Base-by-base conservation (phyloP, 768 basidiomycete genomes). In the Pleurotus tuoliensis region DNA sequence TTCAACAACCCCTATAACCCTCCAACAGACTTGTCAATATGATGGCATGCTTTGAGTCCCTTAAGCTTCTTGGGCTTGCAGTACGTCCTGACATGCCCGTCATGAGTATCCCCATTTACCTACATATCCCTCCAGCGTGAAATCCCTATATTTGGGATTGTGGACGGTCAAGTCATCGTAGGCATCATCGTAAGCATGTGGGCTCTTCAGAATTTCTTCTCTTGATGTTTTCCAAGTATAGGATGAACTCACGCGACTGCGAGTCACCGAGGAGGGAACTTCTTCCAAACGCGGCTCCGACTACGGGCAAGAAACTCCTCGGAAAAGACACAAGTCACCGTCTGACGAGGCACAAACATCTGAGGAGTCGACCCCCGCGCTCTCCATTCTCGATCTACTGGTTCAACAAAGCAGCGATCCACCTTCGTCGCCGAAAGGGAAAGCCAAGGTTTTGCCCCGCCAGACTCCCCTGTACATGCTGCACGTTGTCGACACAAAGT, bases 61-160 rank as follows among this genome's bases (percentile, higher is more conserved):
- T 94, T 3, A 40, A 71, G 30, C 53, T 64, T 2, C 59, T 73
- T 18, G 82, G 83, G 1, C 71, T 75, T 56, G 83, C 81, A 56
- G 88, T 88, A 64, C 64, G 68, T 52, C 16, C 22, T 54, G 16
- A 51, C n/a, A 15, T 2, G 24, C 25, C 24, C 6, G n/a, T 12
- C 27, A 46, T 12, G 15, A 30, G 2, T 22, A 11, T 34, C 16
- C 12, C 7, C 9, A 16, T 61, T 46, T 50, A 53, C 25, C 53
- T 63, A 34, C 30, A 9, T 5, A 5, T 53, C 30, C 18, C 39
- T 58, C 49, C 56, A 92, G 87, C 83, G 93, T 6, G 94, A 96
- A 70, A 76, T 94, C 52, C 91, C 90, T 3, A 86, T 95, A 2
- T 90, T 94, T 59, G 89, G 90, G 0, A 76, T 91, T 55, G 67